Conservation (phyloP, 768 basidiomycete genomes). For the Termitomyces sp. region DNA sequence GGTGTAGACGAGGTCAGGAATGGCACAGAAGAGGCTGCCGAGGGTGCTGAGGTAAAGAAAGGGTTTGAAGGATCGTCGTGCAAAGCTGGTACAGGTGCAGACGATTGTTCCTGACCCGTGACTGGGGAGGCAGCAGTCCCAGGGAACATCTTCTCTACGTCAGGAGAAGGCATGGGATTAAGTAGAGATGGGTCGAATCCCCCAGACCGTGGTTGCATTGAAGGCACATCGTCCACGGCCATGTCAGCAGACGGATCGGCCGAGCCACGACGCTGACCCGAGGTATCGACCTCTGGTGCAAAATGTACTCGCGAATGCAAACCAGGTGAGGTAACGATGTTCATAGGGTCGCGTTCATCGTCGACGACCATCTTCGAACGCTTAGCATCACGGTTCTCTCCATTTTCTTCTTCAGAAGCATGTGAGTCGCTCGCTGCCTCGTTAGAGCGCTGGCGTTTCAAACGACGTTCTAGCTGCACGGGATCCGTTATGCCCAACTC, state of each 20-base stretch:
- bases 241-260: constrained; percentile 24
- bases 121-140: constrained; percentile 7
- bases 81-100: constrained; percentile 6
- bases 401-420: constrained; percentile 52
- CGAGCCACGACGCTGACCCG: constrained; percentile 2
- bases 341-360: constrained; percentile 47
- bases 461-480: constrained; percentile 64
- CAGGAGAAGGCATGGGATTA: constrained; percentile 43
- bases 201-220: constrained; percentile 23
- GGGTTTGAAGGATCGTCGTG: constrained; percentile 19
- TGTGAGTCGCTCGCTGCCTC: constrained; percentile 50
- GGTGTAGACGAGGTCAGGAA: constrained; percentile 21
- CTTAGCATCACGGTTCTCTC: constrained; percentile 50
- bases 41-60: constrained; percentile 14
- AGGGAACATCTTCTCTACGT: constrained; percentile 22
- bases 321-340: constrained; percentile 36
- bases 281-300: constrained; percentile 32
- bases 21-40: constrained; percentile 8
- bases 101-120: constrained; percentile 4
- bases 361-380: constrained; percentile 49
- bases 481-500: constrained; percentile 77
- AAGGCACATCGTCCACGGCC: constrained; percentile 32
- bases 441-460: constrained; percentile 69
- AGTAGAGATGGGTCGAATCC: constrained; percentile 54
- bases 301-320: constrained; percentile 47